Evolutionary conservation across 2,329 filamentous ascomycete genomes (phyloP), one percentile per base, ranked within the genome.

Genomic region (Hypoxylon sp.): DNA sequence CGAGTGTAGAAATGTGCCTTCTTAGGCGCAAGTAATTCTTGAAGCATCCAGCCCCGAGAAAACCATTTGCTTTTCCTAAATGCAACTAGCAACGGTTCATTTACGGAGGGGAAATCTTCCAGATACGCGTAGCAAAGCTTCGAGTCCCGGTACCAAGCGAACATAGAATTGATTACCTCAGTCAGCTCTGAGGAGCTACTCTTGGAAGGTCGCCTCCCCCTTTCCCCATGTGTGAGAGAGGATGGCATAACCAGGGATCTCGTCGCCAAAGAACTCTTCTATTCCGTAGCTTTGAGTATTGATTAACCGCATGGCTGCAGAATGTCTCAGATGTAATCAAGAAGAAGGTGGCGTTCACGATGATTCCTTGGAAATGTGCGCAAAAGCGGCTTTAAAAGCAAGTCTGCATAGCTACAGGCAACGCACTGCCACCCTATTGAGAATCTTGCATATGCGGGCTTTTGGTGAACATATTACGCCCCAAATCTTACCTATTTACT

Each of bases 101-200:
- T 3, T n/a, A 4, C 32, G 0, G 46, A 43, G n/a, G 48, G 14
- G 3, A 60, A 34, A 51, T 60, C 57, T 14, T 51, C 36, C 21
- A 60, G 17, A 32, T 60, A 60, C 3, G 57, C 48, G 36, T 51
- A 51, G 28, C 57, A 60, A 10, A 60, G n/a, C 9, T 30, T 25
- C 5, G 57, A 23, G 17, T 60, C 57, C 6, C 48, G 46, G 6
- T 52, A 60, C 57, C 57, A 60, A 4, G 17, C n/a, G 57, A 60
- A 60, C 57, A 59, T 59, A 13, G 56, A 59, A 23, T 59, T 59
- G 17, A 59, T 59, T 2, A 45, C 32, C 41, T 59, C 57, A 2
- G 34, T 32, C 25, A 51, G 17, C 11, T 60, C 57, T 2, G 48
- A 34, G 2, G 57, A 51, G 46, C 57, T 51, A 9, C n/a, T 45